Base-by-base conservation (phyloP, 2,329 filamentous ascomycete genomes). In the Fusarium miscanthi region DNA sequence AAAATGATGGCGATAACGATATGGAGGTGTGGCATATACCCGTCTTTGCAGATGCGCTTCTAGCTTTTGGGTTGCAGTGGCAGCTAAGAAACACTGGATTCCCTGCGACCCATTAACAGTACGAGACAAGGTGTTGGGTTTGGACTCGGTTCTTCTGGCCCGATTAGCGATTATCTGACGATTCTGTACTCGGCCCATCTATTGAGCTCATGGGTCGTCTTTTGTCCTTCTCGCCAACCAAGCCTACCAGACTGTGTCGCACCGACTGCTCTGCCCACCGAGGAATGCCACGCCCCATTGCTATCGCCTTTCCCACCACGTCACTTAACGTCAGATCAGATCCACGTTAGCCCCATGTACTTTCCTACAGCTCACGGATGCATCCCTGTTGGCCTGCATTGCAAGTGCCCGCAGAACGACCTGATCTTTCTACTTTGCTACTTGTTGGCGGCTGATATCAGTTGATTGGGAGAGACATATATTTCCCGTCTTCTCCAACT, bases 321-420 rank as follows among this genome's bases (percentile, higher is more conserved):
- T 77, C 75, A 77, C 75, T 77, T 77, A 75, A 75, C 72, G 72
- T 69, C 75, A 76, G 74, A 77, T 74, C 74, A 49, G 54, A 58
- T 58, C 62, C 74, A 73, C 66, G 70, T 62, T 70, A 58, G 70
- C 74, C 67, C 74, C 74, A 70, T 76, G 74, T 63, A 58, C 68
- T 53, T 68, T 51, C 61, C 62, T 62, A 58, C 64, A 59, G 60
- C 69, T 69, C 69, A 46, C 51, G 58, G 59, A 59, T 54, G 48
- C 61, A 61, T 66, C 73, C 71, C 65, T 64, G 67, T 74, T 68
- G 70, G 58, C 40, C 57, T 77, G 75, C 75, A 76, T 68, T 57
- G 52, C 70, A 69, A 74, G 64, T 74, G 60, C 61, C 60, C 68
- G 67, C 72, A 74, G 59, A 74, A 72, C 68, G 65, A 66, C 71